phyloP scores from a whole-genome alignment of 2,329 filamentous ascomycete genomes.

The Epichloe sibirici region DNA sequence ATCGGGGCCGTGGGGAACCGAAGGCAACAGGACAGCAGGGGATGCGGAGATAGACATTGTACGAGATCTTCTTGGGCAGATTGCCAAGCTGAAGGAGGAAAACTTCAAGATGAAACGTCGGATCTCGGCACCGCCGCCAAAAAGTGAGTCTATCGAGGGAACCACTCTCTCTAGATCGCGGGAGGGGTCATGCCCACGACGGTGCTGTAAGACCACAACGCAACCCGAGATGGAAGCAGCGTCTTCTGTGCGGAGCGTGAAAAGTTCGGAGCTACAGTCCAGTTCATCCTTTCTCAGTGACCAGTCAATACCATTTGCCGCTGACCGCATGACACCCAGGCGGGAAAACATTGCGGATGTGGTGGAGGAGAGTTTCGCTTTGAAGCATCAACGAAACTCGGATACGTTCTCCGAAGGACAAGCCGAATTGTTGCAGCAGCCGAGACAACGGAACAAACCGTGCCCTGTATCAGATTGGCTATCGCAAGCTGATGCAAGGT shows the following conservation, averaged over 20 bases:
- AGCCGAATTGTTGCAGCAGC: neutral
- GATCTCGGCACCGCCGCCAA: neutral
- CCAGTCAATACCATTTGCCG: neutral
- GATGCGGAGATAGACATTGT: neutral
- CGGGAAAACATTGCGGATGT: neutral
- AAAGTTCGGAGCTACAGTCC: neutral
- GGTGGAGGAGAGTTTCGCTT: neutral
- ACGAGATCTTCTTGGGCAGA: neutral
- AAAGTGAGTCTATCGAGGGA: neutral
- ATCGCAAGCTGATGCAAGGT: neutral
- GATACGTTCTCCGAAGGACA: constrained; percentile 1
- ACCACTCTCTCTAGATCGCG: neutral
- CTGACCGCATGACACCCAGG: neutral
- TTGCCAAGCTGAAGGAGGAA: neutral
- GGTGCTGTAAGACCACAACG: neutral
- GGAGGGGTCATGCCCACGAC: neutral
- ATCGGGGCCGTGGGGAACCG: neutral
- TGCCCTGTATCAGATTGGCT: neutral
- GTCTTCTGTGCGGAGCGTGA: neutral
- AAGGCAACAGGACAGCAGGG: neutral
- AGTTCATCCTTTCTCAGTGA: neutral
- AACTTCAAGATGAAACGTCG: neutral
- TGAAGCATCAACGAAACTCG: neutral
- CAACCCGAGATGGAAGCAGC: neutral
- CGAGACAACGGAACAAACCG: neutral